Evolutionary conservation across 1,139 yeast genomes (phyloP).

Genomic region (Suhomyces kunorum): DNA sequence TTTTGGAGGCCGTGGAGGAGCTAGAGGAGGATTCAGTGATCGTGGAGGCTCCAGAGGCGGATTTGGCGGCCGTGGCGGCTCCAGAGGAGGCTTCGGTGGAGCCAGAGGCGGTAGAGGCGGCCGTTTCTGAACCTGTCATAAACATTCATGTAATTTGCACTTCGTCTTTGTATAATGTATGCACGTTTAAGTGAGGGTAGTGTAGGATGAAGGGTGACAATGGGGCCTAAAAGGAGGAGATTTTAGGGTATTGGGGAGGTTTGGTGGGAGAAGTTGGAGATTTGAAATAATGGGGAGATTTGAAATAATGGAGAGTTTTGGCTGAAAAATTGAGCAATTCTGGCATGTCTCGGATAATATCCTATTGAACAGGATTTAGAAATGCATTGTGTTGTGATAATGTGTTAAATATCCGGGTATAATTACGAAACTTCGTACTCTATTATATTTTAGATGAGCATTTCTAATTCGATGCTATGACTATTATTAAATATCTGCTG

Average conservation of each 20-base stretch:
- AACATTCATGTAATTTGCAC: constrained; percentile 12
- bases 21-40: constrained; percentile 38
- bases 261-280: not conserved
- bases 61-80: constrained; percentile 33
- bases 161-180: constrained; percentile 17
- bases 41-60: constrained; percentile 53
- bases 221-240: not conserved
- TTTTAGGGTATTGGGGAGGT: not conserved
- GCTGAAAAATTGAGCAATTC: too few species aligned
- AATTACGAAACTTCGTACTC: not conserved
- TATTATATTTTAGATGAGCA: too few species aligned
- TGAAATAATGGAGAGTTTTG: not conserved
- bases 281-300: not conserved
- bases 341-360: too few species aligned
- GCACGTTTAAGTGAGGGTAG: constrained; percentile 7
- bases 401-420: not conserved
- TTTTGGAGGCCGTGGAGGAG: constrained; percentile 39
- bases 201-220: too few species aligned
- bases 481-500: too few species aligned
- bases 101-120: constrained; percentile 25
- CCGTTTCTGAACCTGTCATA: constrained; percentile 14
- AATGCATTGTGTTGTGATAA: too few species aligned
- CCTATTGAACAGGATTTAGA: too few species aligned
- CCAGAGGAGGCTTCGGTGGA: constrained; percentile 36
- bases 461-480: too few species aligned